A percentile compares a stretch with the other conserved stretches of the same genome.
Conservation (phyloP, 148 eudicot genomes). For the Rhododendron williamsianum region DNA sequence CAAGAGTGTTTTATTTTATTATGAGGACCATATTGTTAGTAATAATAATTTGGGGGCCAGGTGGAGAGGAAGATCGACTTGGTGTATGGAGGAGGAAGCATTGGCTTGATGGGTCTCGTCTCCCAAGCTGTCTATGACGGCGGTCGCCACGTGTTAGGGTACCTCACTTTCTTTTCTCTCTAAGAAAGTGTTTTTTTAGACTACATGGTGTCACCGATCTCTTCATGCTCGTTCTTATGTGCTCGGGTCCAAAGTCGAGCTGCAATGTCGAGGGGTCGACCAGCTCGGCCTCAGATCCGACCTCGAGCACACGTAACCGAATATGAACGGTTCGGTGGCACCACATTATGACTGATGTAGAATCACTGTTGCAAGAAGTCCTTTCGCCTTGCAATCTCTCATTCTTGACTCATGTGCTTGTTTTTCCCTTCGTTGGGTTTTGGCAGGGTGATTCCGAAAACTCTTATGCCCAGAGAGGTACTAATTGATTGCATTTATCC, state of each 20-base stretch:
- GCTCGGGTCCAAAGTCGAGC: background rate
- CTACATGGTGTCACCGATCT: background rate
- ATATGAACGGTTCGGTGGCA: background rate
- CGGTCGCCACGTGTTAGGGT: constrained; percentile 94
- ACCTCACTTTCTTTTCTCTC: background rate
- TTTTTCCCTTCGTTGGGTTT: background rate
- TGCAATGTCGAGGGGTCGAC: background rate
- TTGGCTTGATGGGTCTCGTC: constrained; percentile 83
- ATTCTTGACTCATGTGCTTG: background rate
- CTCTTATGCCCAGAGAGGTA: constrained; percentile 94
- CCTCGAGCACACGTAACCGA: background rate
- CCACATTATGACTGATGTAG: background rate
- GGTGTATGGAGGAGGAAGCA: constrained; percentile 95
- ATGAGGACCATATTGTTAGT: background rate
- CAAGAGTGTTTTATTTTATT: background rate
- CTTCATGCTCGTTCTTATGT: background rate
- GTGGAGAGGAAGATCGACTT: constrained; percentile 73
- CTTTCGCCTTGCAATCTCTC: background rate
- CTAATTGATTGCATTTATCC: background rate
- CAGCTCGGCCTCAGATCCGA: background rate
- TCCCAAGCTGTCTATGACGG: constrained; percentile 75
- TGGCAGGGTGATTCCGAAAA: constrained; percentile 80
- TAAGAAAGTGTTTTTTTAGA: background rate
- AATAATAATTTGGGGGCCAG: constrained; percentile 27
- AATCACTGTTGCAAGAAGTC: background rate